Base-by-base conservation (phyloP, 768 basidiomycete species). In the Mycena leptocephala region DNA sequence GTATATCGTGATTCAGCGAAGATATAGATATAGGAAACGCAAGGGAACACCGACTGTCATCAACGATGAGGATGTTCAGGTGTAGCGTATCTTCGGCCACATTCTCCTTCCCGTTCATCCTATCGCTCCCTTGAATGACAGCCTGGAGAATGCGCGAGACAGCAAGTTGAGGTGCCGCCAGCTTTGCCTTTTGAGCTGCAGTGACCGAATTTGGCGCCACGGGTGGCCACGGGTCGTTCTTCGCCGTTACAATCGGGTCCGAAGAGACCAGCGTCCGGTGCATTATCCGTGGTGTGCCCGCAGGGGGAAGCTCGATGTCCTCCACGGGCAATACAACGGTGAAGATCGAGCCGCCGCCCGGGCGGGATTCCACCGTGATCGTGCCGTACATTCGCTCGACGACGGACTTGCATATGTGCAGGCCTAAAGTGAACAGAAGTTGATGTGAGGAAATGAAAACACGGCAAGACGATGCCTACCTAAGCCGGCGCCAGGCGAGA, bases 51-150 rank as follows among this genome's bases (percentile, higher is more conserved):
- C 28, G 2, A 77, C 76, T 77, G 20, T 77, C 76, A 30, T 77
- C 76, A 1, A 77, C 76, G 14, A 77, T 67, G 16, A 77, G 68
- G 32, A 77, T 77, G 43, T 39, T 64, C 35, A 77, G 39, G 39
- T 69, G 72, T n/a, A 22, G 41, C 18, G 39, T 59, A n/a, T n/a
- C n/a, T n/a, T n/a, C n/a, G n/a, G n/a, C n/a, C n/a, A n/a, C n/a
- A n/a, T n/a, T n/a, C n/a, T n/a, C n/a, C n/a, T n/a, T n/a, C n/a
- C n/a, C n/a, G n/a, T n/a, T n/a, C n/a, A n/a, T n/a, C n/a, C n/a
- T n/a, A n/a, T n/a, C n/a, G n/a, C n/a, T n/a, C n/a, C n/a, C n/a
- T n/a, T n/a, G n/a, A n/a, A n/a, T n/a, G n/a, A n/a, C n/a, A n/a
- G n/a, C n/a, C n/a, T n/a, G n/a, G n/a, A n/a, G n/a, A n/a, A n/a